A percentile compares a stretch with the other conserved stretches of the same genome.
Conservation (phyloP, 1,284 basidiomycete genomes). For the Malassezia globosa region DNA sequence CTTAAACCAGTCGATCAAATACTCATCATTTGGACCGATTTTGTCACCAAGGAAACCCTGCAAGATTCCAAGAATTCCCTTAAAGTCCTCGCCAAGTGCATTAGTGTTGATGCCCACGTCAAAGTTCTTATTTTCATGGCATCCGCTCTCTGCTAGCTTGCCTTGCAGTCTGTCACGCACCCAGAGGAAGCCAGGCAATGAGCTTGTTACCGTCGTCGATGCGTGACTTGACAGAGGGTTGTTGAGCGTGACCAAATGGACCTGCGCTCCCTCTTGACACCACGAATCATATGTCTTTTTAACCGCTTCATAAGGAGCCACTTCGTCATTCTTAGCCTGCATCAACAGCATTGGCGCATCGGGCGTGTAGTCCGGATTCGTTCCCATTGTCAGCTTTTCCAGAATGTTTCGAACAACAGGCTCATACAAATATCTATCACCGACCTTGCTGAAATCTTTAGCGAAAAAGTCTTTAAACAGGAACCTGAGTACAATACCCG, state of each 20-base stretch:
- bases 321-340: conserved; percentile 32
- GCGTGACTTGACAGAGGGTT: conserved; percentile 24
- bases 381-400: conserved; percentile 16
- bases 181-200: conserved; percentile 19
- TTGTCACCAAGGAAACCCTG: neutral
- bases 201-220: conserved; percentile 20
- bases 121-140: neutral
- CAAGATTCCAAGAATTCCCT: neutral
- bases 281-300: conserved; percentile 17
- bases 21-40: conserved; percentile 1
- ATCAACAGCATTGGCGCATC: conserved; percentile 28
- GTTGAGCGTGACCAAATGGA: conserved; percentile 17
- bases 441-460: conserved; percentile 16
- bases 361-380: conserved; percentile 14
- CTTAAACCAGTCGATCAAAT: neutral
- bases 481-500: conserved; percentile 13
- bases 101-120: neutral
- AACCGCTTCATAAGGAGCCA: conserved; percentile 29
- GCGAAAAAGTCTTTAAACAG: conserved; percentile 16
- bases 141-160: neutral
- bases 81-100: neutral
- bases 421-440: conserved; percentile 19
- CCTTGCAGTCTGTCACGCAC: conserved; percentile 22
- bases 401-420: conserved; percentile 17
- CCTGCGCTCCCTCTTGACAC: conserved; percentile 32